phyloP scores from a whole-genome alignment of 108 stramenopile genomes.

The Epithemia pelagica region DNA sequence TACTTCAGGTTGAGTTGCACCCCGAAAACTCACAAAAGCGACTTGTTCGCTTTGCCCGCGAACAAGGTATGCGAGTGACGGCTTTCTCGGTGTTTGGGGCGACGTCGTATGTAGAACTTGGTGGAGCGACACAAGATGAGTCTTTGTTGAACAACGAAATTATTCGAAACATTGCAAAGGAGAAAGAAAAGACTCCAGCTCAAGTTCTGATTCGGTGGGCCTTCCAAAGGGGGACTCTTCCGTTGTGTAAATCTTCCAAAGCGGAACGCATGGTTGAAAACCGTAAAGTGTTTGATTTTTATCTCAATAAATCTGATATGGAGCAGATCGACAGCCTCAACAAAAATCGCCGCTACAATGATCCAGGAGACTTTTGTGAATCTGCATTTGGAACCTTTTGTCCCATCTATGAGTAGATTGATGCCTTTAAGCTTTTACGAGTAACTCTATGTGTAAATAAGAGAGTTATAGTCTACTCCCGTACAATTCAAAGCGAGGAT shows the following conservation, averaged over 20 bases:
- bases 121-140: conserved; percentile 71
- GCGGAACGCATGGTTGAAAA: conserved; percentile 72
- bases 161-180: conserved; percentile 48
- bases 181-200: conserved; percentile 67
- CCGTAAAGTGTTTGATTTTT: conserved; percentile 69
- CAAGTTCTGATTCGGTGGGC: conserved; percentile 90
- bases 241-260: conserved; percentile 73
- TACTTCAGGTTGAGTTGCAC: conserved; percentile 87
- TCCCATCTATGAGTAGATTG: conserved; percentile 85
- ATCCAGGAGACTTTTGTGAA: conserved; percentile 87
- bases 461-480: no score
- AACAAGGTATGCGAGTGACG: conserved; percentile 70
- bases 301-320: conserved; percentile 71
- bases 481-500: no score
- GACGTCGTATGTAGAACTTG: conserved; percentile 67
- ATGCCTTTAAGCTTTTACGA: no score
- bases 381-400: conserved; percentile 80
- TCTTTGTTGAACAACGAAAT: conserved; percentile 49
- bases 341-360: conserved; percentile 84
- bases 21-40: conserved; percentile 78
- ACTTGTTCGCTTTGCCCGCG: conserved; percentile 75
- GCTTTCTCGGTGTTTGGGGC: conserved; percentile 83
- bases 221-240: conserved; percentile 70
- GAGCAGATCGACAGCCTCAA: conserved; percentile 59
- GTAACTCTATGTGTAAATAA: no score